Evolutionary conservation across 2,329 filamentous ascomycete species (phyloP), one percentile per base, ranked within the genome.

Genomic region (Talaromyces piceae): DNA sequence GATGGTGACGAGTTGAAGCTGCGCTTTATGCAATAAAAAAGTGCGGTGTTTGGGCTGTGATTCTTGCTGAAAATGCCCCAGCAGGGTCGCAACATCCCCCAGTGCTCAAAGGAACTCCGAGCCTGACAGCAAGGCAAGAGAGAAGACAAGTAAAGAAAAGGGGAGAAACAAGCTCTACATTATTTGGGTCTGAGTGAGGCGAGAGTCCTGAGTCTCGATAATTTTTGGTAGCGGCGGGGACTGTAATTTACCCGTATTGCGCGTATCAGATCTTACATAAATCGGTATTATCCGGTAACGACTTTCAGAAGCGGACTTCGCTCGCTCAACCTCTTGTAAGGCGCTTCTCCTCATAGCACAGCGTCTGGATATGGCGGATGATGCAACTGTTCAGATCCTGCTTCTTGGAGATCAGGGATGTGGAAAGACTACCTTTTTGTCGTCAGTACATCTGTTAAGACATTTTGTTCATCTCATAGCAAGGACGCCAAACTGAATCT

Each of bases 391-490:
- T 23, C 68, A 63, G 4, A 55, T 84, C 46, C 70, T 84, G 5
- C 67, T 84, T 13, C 69, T 84, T 2, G 81, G 81, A 48, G 80
- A 83, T 53, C 61, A 73, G 31, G 78, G 76, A 47, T 79, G 81
- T 43, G 81, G 81, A 52, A 84, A 83, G 66, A 80, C 80, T 47
- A 81, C 78, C 8, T 83, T 84, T 56, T 65, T 84, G 55, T 79
- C 80, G 78, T 82, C 70, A 64, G 78, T 76, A 41, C 41, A 48
- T 25, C 39, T 43, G 26, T 43, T 41, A 45, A n/a, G n/a, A n/a
- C n/a, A n/a, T n/a, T n/a, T n/a, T n/a, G n/a, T n/a, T n/a, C n/a
- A n/a, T n/a, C n/a, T n/a, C n/a, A n/a, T n/a, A n/a, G n/a, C n/a
- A n/a, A n/a, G n/a, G n/a, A n/a, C n/a, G n/a, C 5, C 33, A 26